Evolutionary conservation across 2,329 filamentous ascomycete species (phyloP).

Genomic region (Claviceps digitariae): DNA sequence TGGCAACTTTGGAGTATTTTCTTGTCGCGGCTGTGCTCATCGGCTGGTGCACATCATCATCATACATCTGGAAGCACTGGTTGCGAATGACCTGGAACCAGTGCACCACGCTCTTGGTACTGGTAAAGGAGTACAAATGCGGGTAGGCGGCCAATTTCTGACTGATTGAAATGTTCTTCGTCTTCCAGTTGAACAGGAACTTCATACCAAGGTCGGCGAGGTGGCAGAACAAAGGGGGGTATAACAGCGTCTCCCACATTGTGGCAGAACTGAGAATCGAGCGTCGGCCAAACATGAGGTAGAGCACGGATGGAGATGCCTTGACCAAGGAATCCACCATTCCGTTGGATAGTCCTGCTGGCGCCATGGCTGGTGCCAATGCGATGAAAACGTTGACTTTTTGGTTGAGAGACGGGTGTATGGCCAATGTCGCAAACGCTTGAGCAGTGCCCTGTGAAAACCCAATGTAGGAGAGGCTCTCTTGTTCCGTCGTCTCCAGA

Average conservation of each 20-base stretch:
- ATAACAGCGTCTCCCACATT: constrained; percentile 94
- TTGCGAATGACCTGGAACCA: constrained; percentile 99
- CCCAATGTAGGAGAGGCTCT: constrained; percentile 85
- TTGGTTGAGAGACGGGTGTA: constrained; percentile 82
- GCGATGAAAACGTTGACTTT: constrained; percentile 95
- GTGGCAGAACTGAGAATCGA: constrained; percentile 86
- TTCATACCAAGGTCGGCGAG: constrained; percentile 69
- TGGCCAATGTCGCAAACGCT: constrained; percentile 84
- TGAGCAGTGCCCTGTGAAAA: constrained; percentile 97
- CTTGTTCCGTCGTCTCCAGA: constrained; percentile 65
- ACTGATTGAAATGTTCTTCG: constrained; percentile 65
- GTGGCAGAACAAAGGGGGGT: constrained; percentile 83
- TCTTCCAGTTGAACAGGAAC: constrained; percentile 85
- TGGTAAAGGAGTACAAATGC: constrained; percentile 92
- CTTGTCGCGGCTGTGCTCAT: constrained; percentile 55
- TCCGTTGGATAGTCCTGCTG: constrained; percentile 76
- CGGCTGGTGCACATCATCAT: constrained; percentile 77
- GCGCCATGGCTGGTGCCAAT: constrained; percentile 90
- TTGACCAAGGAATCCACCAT: constrained; percentile 90
- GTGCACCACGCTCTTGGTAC: constrained; percentile 92
- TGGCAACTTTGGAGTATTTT: constrained; percentile 92
- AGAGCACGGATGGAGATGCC: constrained; percentile 82
- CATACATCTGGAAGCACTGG: constrained; percentile 94
- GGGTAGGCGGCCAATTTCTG: constrained; percentile 95
- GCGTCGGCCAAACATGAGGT: constrained; percentile 80